Percentiles rank a stretch among this genome's conserved stretches.
phyloP scores from a whole-genome alignment of 2,329 filamentous ascomycete species.

The Arthroderma sp. region DNA sequence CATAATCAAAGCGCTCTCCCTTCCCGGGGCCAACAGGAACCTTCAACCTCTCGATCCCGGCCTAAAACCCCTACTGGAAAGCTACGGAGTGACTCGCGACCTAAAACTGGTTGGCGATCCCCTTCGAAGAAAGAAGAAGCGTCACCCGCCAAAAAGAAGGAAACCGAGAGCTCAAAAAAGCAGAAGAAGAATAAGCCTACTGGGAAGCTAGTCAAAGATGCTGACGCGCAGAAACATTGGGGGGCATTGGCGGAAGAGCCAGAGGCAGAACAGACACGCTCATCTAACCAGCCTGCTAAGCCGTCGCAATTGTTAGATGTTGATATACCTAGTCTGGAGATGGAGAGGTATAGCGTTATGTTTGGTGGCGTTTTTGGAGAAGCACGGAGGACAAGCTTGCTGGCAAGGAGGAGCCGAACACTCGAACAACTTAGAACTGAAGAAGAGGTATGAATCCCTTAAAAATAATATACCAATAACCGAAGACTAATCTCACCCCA shows the following conservation, averaged over 20 bases:
- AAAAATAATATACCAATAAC: too few species aligned
- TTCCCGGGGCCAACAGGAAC: too few species aligned
- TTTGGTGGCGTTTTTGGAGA: slow-evolving; percentile 58
- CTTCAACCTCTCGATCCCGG: too few species aligned
- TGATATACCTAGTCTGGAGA: slow-evolving; percentile 62
- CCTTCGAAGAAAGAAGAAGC: neutral
- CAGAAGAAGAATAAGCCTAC: slow-evolving; percentile 4
- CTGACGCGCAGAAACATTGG: slow-evolving; percentile 4
- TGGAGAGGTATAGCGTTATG: slow-evolving; percentile 93
- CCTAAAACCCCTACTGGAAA: neutral
- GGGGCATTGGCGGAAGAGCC: slow-evolving; percentile 2
- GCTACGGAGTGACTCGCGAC: neutral
- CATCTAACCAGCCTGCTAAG: neutral
- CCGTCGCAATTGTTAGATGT: slow-evolving; percentile 48
- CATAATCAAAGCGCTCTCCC: too few species aligned
- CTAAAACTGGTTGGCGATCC: neutral
- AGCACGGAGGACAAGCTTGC: slow-evolving; percentile 23
- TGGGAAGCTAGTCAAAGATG: slow-evolving; percentile 2
- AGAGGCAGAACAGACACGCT: slow-evolving; percentile 1
- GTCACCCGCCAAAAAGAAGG: neutral
- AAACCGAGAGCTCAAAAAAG: neutral
- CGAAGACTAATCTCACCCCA: too few species aligned
- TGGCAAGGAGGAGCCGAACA: slow-evolving; percentile 25
- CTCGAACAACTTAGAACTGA: slow-evolving; percentile 41
- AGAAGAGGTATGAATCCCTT: slow-evolving; percentile 21